Percentiles rank a stretch among this genome's conserved stretches.
These are phyloP conservation scores for Malus domestica DNA, from an alignment of 306 rosid species.

Conservation along the genomic window DNA sequence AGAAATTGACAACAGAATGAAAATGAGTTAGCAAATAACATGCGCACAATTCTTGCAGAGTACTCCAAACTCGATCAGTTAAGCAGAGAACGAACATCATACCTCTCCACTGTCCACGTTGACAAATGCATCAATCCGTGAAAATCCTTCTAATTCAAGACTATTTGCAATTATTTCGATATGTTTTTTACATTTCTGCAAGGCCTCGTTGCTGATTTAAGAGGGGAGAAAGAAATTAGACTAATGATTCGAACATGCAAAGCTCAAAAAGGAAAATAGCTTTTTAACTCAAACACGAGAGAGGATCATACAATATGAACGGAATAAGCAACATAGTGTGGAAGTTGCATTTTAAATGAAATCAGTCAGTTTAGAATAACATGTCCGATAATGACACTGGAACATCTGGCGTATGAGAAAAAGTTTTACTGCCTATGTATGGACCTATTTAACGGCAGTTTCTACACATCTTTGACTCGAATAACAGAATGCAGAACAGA, in stretches of 20 bases:
- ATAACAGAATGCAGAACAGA: neutral
- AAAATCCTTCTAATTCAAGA: slow-evolving; percentile 80
- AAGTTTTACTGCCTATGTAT: neutral
- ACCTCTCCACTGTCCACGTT: slow-evolving; percentile 92
- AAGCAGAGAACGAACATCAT: slow-evolving; percentile 11
- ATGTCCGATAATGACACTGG: neutral
- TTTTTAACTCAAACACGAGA: neutral
- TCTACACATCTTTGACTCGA: neutral
- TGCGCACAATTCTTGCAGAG: neutral
- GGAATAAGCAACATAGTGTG: neutral
- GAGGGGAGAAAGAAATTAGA: neutral
- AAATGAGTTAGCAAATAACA: neutral
- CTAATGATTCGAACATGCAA: slow-evolving; percentile 10
- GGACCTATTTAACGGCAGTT: too few species aligned
- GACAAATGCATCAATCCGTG: slow-evolving; percentile 88
- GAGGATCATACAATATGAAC: neutral
- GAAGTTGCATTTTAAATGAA: neutral
- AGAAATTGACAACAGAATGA: slow-evolving; percentile 17
- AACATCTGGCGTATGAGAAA: neutral
- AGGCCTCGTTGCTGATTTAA: slow-evolving; percentile 49
- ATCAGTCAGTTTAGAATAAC: too few species aligned
- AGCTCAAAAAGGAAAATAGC: neutral
- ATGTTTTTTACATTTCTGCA: slow-evolving; percentile 56
- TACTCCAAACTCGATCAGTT: neutral
- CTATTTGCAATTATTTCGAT: slow-evolving; percentile 80